Evolutionary conservation across 2,329 filamentous ascomycete species (phyloP).

Genomic region (Elsinoe necatrix): DNA sequence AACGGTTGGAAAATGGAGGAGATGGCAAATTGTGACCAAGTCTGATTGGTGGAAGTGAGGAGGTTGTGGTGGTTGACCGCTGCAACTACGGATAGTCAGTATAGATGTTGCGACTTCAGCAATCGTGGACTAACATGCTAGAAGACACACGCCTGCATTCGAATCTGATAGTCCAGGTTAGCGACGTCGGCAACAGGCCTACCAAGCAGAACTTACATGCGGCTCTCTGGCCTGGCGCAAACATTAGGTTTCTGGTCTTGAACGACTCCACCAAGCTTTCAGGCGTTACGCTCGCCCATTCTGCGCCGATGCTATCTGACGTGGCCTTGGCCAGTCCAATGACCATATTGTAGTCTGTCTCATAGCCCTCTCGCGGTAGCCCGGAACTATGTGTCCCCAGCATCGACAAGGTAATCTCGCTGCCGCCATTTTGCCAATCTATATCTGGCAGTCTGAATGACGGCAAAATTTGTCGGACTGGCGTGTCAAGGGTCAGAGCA

Average conservation of each 20-base stretch:
- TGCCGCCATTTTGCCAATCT: slow-evolving; percentile 8
- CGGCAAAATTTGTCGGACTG: slow-evolving; percentile 1
- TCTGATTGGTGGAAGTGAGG: background rate
- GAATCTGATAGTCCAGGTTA: background rate
- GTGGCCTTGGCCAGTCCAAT: background rate
- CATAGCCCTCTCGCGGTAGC: background rate
- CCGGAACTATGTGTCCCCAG: background rate
- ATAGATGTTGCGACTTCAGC: background rate
- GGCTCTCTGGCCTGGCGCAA: background rate
- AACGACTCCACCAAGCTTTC: slow-evolving; percentile 7
- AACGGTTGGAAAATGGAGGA: background rate
- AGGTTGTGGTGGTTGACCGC: slow-evolving; percentile 1
- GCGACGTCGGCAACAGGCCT: no score
- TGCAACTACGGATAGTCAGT: background rate
- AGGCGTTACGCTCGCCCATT: slow-evolving; percentile 1
- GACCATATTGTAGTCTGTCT: slow-evolving; percentile 11
- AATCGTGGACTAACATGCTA: background rate
- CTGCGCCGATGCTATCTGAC: background rate
- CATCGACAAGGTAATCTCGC: slow-evolving; percentile 8
- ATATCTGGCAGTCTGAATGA: slow-evolving; percentile 1
- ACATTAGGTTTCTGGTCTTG: background rate
- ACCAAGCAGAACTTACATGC: background rate
- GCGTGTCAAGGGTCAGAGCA: background rate
- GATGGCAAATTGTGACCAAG: background rate
- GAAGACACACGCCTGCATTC: slow-evolving; percentile 4